phyloP scores from a whole-genome alignment of 306 rosid species.

The Dalbergia cochinchinensis region DNA sequence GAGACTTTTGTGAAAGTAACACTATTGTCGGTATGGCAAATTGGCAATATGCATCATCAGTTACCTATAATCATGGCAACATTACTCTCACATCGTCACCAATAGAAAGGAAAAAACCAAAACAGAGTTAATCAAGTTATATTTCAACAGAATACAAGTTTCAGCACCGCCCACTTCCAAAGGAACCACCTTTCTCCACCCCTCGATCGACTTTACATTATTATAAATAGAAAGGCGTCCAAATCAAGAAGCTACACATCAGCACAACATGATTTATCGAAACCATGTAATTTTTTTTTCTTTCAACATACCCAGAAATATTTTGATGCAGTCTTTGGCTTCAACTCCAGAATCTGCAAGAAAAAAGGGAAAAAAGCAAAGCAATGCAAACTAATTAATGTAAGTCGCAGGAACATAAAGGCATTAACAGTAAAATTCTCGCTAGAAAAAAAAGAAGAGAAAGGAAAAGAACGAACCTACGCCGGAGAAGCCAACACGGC shows the following conservation, averaged over 20 bases:
- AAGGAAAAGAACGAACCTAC: slow-evolving; percentile 20
- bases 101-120: too few relatives aligned
- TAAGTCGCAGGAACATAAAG: not conserved
- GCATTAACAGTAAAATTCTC: not conserved
- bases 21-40: too few relatives aligned
- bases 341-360: slow-evolving; percentile 76
- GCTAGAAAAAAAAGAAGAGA: not conserved
- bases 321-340: slow-evolving; percentile 82
- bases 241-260: not conserved
- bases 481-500: slow-evolving; percentile 76
- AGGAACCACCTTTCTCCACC: not conserved
- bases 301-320: slow-evolving; percentile 69
- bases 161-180: not conserved
- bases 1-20: too few relatives aligned
- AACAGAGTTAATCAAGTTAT: not conserved
- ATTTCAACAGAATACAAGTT: not conserved
- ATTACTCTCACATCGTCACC: not conserved
- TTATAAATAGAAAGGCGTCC: not conserved
- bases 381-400: not conserved
- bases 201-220: not conserved
- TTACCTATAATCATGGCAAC: not conserved
- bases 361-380: not conserved
- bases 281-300: not conserved
- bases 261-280: not conserved
- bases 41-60: too few relatives aligned